Conservation (phyloP, 768 basidiomycete species). For the Termitomyces sp. region DNA sequence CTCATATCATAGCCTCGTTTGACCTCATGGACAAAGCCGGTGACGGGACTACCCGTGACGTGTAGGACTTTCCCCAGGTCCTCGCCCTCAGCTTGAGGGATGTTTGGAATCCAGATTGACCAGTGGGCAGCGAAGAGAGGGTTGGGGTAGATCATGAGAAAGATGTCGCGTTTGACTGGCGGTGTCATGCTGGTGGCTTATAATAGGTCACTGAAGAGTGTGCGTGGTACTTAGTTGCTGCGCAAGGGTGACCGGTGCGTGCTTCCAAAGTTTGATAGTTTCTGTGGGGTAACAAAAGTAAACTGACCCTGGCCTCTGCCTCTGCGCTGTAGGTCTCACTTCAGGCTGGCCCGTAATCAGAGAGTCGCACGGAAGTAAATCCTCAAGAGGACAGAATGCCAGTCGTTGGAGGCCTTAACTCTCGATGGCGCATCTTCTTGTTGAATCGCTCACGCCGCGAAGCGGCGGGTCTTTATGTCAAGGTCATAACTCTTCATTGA, state of each 20-base stretch:
- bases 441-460: too few species aligned
- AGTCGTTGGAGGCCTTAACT: too few species aligned
- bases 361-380: too few species aligned
- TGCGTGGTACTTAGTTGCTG: neutral
- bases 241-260: neutral
- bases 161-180: neutral
- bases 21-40: constrained; percentile 3
- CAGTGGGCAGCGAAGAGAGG: constrained; percentile 1
- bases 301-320: too few species aligned
- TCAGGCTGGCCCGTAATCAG: too few species aligned
- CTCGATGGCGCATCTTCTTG: too few species aligned
- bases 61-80: neutral
- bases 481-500: too few species aligned
- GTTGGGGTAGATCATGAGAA: neutral
- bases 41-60: constrained; percentile 1
- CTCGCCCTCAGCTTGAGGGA: neutral
- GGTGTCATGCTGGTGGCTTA: neutral
- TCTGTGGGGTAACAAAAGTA: too few species aligned
- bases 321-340: too few species aligned
- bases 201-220: neutral
- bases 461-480: too few species aligned
- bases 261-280: too few species aligned
- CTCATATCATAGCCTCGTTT: constrained; percentile 4
- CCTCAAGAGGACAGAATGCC: too few species aligned
- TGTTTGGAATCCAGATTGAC: constrained; percentile 1